phyloP scores from a whole-genome alignment of 1,139 yeast species.

The Blastobotrys proliferans region DNA sequence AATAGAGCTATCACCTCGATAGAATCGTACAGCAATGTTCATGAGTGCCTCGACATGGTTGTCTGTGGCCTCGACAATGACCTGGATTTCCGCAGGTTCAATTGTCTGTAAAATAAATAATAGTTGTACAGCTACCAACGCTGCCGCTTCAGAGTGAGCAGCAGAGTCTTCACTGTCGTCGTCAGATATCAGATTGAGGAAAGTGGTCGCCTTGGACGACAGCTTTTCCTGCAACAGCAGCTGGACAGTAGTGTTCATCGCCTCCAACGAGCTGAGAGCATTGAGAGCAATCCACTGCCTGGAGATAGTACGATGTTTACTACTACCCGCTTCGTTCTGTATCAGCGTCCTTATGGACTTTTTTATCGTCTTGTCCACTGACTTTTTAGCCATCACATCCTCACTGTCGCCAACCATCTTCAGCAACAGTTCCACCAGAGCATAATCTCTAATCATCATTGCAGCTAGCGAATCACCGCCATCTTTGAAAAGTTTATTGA shows the following conservation, averaged over 20 bases:
- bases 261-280: slow-evolving; percentile 5
- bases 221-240: slow-evolving; percentile 5
- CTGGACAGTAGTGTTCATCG: slow-evolving; percentile 7
- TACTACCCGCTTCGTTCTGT: slow-evolving; percentile 1
- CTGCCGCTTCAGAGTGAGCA: neutral
- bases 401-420: slow-evolving; percentile 20
- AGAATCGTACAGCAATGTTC: neutral
- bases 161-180: neutral
- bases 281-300: slow-evolving; percentile 11
- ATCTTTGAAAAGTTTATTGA: slow-evolving; percentile 16
- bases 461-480: slow-evolving; percentile 16
- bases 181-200: slow-evolving; percentile 2
- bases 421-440: slow-evolving; percentile 18
- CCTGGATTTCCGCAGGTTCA: slow-evolving; percentile 1
- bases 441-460: slow-evolving; percentile 13
- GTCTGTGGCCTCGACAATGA: neutral
- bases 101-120: slow-evolving; percentile 7
- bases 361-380: slow-evolving; percentile 14
- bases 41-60: slow-evolving; percentile 3
- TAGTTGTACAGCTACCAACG: slow-evolving; percentile 3
- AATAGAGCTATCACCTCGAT: too few species aligned
- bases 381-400: slow-evolving; percentile 17
- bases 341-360: slow-evolving; percentile 16
- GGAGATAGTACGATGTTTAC: slow-evolving; percentile 4
- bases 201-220: neutral